phyloP scores from a whole-genome alignment of 805 yeast species.

The Candida boidinii region DNA sequence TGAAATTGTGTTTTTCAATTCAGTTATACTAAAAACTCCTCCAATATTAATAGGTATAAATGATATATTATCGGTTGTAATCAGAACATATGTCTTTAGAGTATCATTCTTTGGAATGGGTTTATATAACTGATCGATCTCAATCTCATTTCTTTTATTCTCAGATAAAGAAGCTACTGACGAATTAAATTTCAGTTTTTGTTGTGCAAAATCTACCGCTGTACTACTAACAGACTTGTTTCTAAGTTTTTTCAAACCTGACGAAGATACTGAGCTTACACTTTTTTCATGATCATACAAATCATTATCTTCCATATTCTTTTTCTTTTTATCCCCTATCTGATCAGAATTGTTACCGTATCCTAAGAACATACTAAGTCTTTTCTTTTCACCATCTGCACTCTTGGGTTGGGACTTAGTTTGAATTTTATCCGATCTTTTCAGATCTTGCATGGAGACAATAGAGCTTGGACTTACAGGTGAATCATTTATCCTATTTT shows the following conservation, averaged over 20 bases:
- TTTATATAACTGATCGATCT: conserved; percentile 28
- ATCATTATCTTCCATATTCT: no score
- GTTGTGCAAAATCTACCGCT: no score
- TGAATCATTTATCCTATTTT: conserved; percentile 10
- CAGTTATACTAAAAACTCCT: conserved; percentile 18
- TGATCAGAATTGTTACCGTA: no score
- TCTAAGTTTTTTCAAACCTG: no score
- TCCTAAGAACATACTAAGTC: no score
- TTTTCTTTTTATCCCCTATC: no score
- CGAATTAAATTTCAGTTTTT: no score
- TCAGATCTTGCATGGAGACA: conserved; percentile 9
- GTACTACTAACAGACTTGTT: no score
- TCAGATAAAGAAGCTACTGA: no score
- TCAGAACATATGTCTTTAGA: conserved; percentile 36
- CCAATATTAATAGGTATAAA: conserved; percentile 44
- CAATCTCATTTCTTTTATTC: no score
- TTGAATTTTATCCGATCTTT: conserved; percentile 5
- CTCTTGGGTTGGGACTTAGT: not conserved
- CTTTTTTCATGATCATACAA: no score
- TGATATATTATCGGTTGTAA: conserved; percentile 52
- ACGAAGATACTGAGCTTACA: no score
- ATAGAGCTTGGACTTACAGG: conserved; percentile 20
- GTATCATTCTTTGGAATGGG: conserved; percentile 26
- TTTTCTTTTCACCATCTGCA: not conserved
- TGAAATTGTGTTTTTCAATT: conserved; percentile 33